A percentile compares a stretch with the other conserved stretches of the same genome.
Evolutionary conservation across 306 rosid genomes (phyloP).

Genomic region (Leucaena leucocephala): DNA sequence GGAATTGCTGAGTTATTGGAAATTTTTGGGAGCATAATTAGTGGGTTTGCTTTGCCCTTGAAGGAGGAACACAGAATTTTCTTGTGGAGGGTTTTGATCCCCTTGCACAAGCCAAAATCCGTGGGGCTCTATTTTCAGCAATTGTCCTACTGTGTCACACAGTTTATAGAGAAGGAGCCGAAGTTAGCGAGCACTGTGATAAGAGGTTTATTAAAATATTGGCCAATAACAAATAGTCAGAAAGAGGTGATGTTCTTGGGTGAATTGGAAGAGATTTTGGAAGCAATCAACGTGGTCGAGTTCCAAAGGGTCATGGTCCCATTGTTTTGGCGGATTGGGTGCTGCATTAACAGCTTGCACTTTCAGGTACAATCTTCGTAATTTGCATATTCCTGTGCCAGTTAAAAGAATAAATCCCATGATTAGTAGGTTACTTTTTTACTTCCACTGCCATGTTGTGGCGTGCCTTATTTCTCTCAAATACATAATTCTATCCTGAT

Average conservation of each 20-base stretch:
- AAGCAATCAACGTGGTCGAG: slow-evolving; percentile 72
- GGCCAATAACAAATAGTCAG: slow-evolving; percentile 63
- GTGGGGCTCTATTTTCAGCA: slow-evolving; percentile 49
- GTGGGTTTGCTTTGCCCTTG: slow-evolving; percentile 56
- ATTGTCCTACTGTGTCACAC: slow-evolving; percentile 45
- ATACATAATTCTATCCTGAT: neutral
- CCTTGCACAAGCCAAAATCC: slow-evolving; percentile 58
- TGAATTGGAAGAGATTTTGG: slow-evolving; percentile 89
- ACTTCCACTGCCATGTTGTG: slow-evolving; percentile 7
- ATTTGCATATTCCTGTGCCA: neutral
- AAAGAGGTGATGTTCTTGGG: slow-evolving; percentile 89
- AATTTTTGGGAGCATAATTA: slow-evolving; percentile 49
- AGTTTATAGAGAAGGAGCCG: slow-evolving; percentile 50
- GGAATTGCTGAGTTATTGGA: slow-evolving; percentile 55
- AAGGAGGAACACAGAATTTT: slow-evolving; percentile 54
- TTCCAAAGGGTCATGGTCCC: slow-evolving; percentile 88
- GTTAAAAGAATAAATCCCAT: slow-evolving; percentile 11
- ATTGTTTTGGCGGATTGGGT: slow-evolving; percentile 72
- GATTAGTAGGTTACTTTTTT: slow-evolving; percentile 10
- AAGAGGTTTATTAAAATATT: slow-evolving; percentile 51
- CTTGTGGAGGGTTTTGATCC: slow-evolving; percentile 57
- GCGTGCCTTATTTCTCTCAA: slow-evolving; percentile 13
- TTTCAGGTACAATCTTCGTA: slow-evolving; percentile 68
- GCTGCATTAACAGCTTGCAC: slow-evolving; percentile 80
- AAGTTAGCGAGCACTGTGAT: slow-evolving; percentile 50